Conservation (phyloP, 192 early-diverging fungal genomes). For the Funneliformis geosporum region DNA sequence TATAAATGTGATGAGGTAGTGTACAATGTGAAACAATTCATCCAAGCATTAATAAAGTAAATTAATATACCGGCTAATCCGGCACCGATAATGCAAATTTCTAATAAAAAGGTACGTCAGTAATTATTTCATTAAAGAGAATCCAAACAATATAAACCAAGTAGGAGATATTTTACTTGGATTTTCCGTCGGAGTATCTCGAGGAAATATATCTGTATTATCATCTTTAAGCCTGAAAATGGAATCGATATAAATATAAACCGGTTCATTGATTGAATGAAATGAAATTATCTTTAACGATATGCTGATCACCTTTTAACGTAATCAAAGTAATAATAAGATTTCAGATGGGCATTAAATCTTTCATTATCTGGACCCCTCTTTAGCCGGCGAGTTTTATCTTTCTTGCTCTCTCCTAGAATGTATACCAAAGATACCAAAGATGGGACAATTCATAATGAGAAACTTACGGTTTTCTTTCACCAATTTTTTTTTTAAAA, state of each 20-base stretch:
- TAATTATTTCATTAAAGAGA: not conserved
- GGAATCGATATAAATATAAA: not conserved
- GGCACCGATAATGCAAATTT: conserved; percentile 5
- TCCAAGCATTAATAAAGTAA: not conserved
- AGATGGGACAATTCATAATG: too few species aligned
- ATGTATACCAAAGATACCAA: too few species aligned
- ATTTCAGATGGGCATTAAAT: too few species aligned
- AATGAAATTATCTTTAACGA: too few species aligned
- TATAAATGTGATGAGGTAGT: not conserved
- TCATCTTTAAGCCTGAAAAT: not conserved
- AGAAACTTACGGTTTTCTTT: too few species aligned
- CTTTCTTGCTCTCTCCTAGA: too few species aligned
- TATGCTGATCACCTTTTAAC: not conserved
- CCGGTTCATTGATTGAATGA: not conserved
- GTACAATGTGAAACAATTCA: not conserved
- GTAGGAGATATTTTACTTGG: not conserved
- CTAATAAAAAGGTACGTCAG: not conserved
- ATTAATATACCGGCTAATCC: not conserved
- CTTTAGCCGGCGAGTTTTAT: too few species aligned
- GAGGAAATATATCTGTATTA: not conserved
- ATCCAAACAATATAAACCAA: not conserved
- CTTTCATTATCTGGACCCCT: too few species aligned
- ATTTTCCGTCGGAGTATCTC: not conserved
- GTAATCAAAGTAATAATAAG: too few species aligned
- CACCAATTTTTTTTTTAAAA: too few species aligned